Percentiles rank a stretch among this genome's conserved stretches.
phyloP scores from a whole-genome alignment of 2,329 filamentous ascomycete genomes.

The Falciphora oryzae region DNA sequence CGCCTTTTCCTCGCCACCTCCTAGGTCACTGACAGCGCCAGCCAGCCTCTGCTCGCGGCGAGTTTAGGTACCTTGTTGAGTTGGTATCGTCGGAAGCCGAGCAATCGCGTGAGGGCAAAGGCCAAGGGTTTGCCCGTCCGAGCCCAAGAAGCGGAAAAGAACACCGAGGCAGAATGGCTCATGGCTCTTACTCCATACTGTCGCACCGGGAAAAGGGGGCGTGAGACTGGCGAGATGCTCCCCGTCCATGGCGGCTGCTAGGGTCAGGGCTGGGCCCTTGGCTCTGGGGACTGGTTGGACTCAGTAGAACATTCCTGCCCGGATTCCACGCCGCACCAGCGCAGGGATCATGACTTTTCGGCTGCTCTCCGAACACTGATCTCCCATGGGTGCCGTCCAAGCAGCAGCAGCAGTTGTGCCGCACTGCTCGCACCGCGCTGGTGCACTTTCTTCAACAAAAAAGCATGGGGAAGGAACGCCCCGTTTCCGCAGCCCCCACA shows the following conservation, averaged over 20 bases:
- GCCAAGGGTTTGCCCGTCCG: background rate
- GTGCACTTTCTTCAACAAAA: background rate
- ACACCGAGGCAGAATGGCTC: background rate
- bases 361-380: background rate
- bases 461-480: slow-evolving; percentile 6
- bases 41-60: background rate
- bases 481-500: background rate
- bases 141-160: background rate
- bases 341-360: slow-evolving; percentile 4
- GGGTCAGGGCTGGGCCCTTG: background rate
- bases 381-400: background rate
- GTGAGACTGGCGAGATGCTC: background rate
- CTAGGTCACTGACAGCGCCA: background rate
- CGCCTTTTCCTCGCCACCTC: background rate
- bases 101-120: background rate
- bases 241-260: background rate
- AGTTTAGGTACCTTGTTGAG: background rate
- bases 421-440: background rate
- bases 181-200: background rate
- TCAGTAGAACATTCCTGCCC: background rate
- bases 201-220: background rate
- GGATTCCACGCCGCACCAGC: slow-evolving; percentile 3
- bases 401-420: background rate
- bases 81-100: background rate
- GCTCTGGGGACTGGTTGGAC: background rate